Conservation (phyloP, 1,284 basidiomycete species). For the Sparassis latifolia region DNA sequence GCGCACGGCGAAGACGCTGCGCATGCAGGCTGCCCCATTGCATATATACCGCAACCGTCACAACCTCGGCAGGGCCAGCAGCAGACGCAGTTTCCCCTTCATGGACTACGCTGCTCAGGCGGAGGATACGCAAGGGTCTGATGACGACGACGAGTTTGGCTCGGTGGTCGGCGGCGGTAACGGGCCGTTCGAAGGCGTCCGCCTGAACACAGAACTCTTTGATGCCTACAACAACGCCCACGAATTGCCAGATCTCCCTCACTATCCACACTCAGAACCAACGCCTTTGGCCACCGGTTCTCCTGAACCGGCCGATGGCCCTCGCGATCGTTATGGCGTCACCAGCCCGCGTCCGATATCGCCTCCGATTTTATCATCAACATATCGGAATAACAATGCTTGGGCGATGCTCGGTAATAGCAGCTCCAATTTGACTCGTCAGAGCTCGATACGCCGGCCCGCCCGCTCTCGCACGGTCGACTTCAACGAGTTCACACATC, state of each 20-base stretch:
- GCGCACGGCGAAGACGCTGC: slow-evolving; percentile 53
- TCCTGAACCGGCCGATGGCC: not conserved
- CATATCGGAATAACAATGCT: slow-evolving; percentile 10
- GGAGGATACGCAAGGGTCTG: slow-evolving; percentile 6
- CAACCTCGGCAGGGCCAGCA: not conserved
- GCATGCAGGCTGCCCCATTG: slow-evolving; percentile 43
- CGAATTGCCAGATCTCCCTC: slow-evolving; percentile 9
- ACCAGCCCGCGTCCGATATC: slow-evolving; percentile 18
- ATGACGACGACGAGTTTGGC: slow-evolving; percentile 54
- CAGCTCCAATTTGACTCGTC: slow-evolving; percentile 31
- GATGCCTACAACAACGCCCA: slow-evolving; percentile 22
- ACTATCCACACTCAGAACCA: slow-evolving; percentile 4
- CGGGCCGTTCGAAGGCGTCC: slow-evolving; percentile 41
- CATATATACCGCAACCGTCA: slow-evolving; percentile 38
- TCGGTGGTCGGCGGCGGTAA: slow-evolving; percentile 29
- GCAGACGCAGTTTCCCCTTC: not conserved
- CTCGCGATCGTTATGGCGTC: slow-evolving; percentile 4
- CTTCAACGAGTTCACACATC: slow-evolving; percentile 60
- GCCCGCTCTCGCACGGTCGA: slow-evolving; percentile 49
- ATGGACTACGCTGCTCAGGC: slow-evolving; percentile 22
- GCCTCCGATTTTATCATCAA: slow-evolving; percentile 9
- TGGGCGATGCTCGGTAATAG: slow-evolving; percentile 14
- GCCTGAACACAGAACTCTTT: slow-evolving; percentile 48
- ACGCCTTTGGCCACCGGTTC: slow-evolving; percentile 2
- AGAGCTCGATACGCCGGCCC: slow-evolving; percentile 44